Evolutionary conservation across 169 alveolate species (phyloP), one percentile per base, ranked within the genome.

Genomic region (Nephromyces sp.): DNA sequence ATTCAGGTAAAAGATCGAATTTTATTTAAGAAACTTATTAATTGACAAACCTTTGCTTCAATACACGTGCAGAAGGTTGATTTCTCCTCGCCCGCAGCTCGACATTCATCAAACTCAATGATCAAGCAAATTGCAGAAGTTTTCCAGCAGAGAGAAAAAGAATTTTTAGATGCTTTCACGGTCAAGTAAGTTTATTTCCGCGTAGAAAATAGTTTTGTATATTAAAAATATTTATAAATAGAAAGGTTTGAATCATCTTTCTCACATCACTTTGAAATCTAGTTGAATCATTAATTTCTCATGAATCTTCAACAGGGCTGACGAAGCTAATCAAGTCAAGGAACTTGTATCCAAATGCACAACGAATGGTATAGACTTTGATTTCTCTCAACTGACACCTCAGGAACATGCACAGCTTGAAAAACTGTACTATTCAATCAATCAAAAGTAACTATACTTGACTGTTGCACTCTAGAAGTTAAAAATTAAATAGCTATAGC

Each of bases 111-210:
- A 15, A 15, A 79, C 77, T 6, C 32, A 70, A 57, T 78, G 24
- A 64, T 65, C 32, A 77, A 71, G 57, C 57, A 79, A 52, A 78
- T 78, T 0, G 73, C 84, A 24, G 84, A 79, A 21, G 79, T 78
- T 29, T 78, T 71, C 34, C 79, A 71, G 22, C 61, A 70, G n/a
- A 61, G 74, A 24, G 84, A 78, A 53, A 31, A 70, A 24, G 84
- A 65, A 15, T 78, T 78, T 57, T 66, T 78, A 27, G 71, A 70
- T 8, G 0, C 52, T 29, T 78, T 78, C 28, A 78, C 84, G 3
- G 84, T 78, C 80, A 78, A 66, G 84, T 70, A 43, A 15, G 57
- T 43, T 15, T 15, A 43, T 15, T 15, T 15, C n/a, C n/a, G n/a
- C n/a, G n/a, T n/a, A n/a, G n/a, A n/a, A n/a, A n/a, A n/a, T n/a